Base-by-base conservation (phyloP, 31 red algal genomes). In the Asparagopsis taxiformis region DNA sequence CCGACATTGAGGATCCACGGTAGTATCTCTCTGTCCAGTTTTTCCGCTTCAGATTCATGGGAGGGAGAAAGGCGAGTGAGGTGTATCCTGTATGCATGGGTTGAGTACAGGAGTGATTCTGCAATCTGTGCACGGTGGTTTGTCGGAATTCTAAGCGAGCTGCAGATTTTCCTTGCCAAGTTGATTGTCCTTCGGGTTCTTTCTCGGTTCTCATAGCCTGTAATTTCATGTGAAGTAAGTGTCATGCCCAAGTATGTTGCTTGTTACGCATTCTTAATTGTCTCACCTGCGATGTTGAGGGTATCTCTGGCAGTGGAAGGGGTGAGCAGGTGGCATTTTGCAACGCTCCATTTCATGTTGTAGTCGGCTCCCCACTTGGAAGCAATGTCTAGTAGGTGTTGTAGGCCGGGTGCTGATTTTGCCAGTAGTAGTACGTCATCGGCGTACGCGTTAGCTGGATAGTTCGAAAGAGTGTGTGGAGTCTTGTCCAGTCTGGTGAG, bases 341-440 rank as follows among this genome's bases (percentile, higher is more conserved):
- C 17, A 1, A 32, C 17, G 23, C 36, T 60, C 33, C 32, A 67
- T 41, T 2, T 67, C 62, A 67, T 43, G 30, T 43, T n/a, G 33
- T 48, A 43, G 31, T 39, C 16, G 15, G 7, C 1, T 7, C 34
- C 30, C 62, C 62, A 67, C 13, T 7, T 3, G 3, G 33, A 43
- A 43, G 62, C 33, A 3, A 2, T 48, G 33, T 39, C 10, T 8
- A 67, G 62, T 4, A 2, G 2, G 13, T 3, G 32, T 48, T 67
- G 62, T 13, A 67, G 34, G 16, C 2, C 11, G 10, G 2, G 2
- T 3, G 15, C 36, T 9, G 15, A 15, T 2, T n/a, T 2, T n/a
- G 11, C 62, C 7, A 67, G 21, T 5, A 67, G 3, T 2, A 43
- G 7, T 2, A 67, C 62, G 21, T 67, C 62, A 21, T 67, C 32